Evolutionary conservation across 73 alveolate genomes (phyloP), one percentile per base, ranked within the genome.

Genomic region (Breviolum minutum): DNA sequence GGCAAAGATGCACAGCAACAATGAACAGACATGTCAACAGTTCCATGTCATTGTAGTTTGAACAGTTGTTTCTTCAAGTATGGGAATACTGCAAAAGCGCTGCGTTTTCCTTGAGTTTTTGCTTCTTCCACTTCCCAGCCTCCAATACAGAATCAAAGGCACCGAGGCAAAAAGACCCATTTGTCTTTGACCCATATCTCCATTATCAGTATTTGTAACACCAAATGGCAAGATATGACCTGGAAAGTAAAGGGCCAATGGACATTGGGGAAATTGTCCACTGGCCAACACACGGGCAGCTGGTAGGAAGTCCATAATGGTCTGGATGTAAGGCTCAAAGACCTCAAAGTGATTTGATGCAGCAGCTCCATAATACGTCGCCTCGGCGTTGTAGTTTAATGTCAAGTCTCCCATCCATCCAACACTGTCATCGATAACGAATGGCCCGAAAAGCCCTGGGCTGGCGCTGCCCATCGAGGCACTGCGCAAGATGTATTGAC

Each of bases 241-340:
- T 14, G 85, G 48, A 74, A 74, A 74, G 85, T 74, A 74, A 14
- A 74, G 60, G 29, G 85, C 85, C 54, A 11, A 11, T 11, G 85
- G 48, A 40, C 85, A 68, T 19, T 24, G 48, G 60, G 85, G 85
- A 74, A 19, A 74, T 24, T 74, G 85, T 27, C 85, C 32, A 11
- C n/a, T 16, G 5, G 85, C 85, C 85, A 74, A 11, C 54, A 74
- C 48, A 11, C 48, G 29, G 85, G 85, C 85, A 14, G 85, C 26
- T 22, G 85, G 85, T 40, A 74, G 85, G 85, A 19, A 74, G 85
- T 74, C 85, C 85, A 74, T 27, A 74, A 74, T 74, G 5, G 85
- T 74, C n/a, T 74, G 85, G 85, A 74, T 14, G 85, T 74, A 74
- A 22, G 85, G 85, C 48, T 74, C 85, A 11, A 74, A 74, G 85